Base-by-base conservation (phyloP, 192 early-diverging fungal genomes). In the Chytriomyces sp. region DNA sequence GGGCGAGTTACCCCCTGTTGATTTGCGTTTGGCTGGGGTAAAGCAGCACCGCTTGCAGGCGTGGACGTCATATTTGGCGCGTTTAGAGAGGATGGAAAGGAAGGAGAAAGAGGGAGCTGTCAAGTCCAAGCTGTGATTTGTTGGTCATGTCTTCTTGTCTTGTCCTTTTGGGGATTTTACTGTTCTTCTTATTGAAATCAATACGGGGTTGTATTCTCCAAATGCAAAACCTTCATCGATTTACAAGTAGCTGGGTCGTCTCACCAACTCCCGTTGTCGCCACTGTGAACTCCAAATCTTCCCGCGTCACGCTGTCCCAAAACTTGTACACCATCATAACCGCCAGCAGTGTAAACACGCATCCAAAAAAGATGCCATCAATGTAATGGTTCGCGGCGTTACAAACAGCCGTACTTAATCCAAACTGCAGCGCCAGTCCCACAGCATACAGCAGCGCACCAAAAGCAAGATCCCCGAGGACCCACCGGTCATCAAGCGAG, bases 301-400 rank as follows among this genome's bases (percentile, higher is more conserved):
- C 64, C 64, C 41, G 41, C n/a, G 64, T 66, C n/a, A 66, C 52
- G 22, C 28, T 28, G 31, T 95, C 93, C 94, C 94, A 96, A 82
- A 93, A 96, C 82, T 96, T 96, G 88, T 95, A 96, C 4, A 94
- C 89, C 93, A 96, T 94, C 94, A 96, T 95, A 37, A 94, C 93
- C 33, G 87, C 84, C 54, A 96, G 80, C 59, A 96, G 79, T 25
- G 90, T 93, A 61, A 88, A 89, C 22, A 93, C 91, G 5, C 90
- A 87, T 30, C 91, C 91, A 84, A 95, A 94, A 88, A 96, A 94
- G 72, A 96, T 75, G 30, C 94, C 94, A 75, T 96, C 93, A 39
- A 96, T 85, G 67, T 96, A 96, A 66, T 96, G 94, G 77, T 91
- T 93, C 49, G 89, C 86, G 26, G 80, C 75, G 37, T 88, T 85